Evolutionary conservation across 257 asterid species (phyloP), one percentile per base, ranked within the genome.

Genomic region (Oldenlandia corymbosa): DNA sequence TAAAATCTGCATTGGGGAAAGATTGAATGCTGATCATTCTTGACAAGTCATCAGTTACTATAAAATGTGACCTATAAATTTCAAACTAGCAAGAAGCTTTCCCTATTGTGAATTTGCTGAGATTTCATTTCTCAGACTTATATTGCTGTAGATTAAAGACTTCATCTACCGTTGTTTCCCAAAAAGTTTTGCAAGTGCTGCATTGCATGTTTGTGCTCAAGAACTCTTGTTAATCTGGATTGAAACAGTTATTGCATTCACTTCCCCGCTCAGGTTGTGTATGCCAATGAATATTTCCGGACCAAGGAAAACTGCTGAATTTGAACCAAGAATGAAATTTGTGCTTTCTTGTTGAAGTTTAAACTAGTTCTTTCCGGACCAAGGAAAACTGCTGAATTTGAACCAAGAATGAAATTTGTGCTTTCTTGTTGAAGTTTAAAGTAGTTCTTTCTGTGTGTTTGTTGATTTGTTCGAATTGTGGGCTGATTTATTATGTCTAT

Each of bases 401-500:
- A 11, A 10, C 14, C 3, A 3, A 42, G 47, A 42, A 7, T 42
- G 14, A 13, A 42, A 42, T 0, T 42, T 42, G 5, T 42, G 47
- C 17, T 24, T 26, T 51, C 57, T 37, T 16, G 14, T 30, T 17
- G 61, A 56, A 56, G 45, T 18, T 10, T 32, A 30, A 56, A 9
- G 6, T 11, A 16, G 24, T 14, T 65, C 6, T 3, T 24, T 34
- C 30, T 34, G 49, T 28, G 32, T 47, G 24, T 42, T n/a, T 13
- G 50, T 31, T 46, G 24, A 2, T 48, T 42, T n/a, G 17, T 60
- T 31, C 50, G 34, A 5, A 49, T 12, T 21, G 42, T 37, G 28
- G 55, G 31, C 3, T 62, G 72, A 59, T 62, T 46, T 57, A 13
- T 36, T 21, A 24, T 62, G 27, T 55, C 12, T 13, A 1, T 78